These are phyloP conservation scores for Calonectria henricotiae DNA, from an alignment of 2,329 filamentous ascomycete species.

Conservation along the genomic window DNA sequence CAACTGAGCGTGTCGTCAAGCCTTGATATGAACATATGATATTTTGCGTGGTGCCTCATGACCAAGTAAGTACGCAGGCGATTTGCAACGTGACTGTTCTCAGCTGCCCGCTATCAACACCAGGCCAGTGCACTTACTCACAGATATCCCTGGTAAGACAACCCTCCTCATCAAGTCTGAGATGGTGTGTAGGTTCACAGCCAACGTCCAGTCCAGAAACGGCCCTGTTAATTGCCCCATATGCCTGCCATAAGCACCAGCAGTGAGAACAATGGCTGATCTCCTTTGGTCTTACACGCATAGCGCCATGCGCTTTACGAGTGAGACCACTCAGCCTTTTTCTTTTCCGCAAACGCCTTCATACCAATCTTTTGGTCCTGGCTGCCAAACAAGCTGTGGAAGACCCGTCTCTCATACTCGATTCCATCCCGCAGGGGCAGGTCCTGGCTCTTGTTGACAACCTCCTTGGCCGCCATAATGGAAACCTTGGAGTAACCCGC, in stretches of 20 bases:
- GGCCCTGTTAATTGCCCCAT: slow-evolving; percentile 20
- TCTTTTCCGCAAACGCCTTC: slow-evolving; percentile 96
- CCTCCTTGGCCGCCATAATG: slow-evolving; percentile 92
- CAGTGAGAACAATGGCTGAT: background rate
- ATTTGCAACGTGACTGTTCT: slow-evolving; percentile 6
- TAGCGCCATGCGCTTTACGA: slow-evolving; percentile 66
- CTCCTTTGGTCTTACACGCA: slow-evolving; percentile 25
- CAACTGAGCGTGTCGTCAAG: slow-evolving; percentile 13
- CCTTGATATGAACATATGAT: background rate
- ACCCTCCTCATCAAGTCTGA: slow-evolving; percentile 5
- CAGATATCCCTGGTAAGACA: slow-evolving; percentile 2
- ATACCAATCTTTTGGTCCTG: slow-evolving; percentile 98
- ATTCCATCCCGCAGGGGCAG: slow-evolving; percentile 89
- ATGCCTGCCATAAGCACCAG: slow-evolving; percentile 33
- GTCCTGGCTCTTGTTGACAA: slow-evolving; percentile 99
- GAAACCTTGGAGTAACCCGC: slow-evolving; percentile 90
- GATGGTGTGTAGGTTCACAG: slow-evolving; percentile 28
- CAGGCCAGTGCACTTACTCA: slow-evolving; percentile 17
- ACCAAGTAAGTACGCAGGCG: slow-evolving; percentile 8
- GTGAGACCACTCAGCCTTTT: slow-evolving; percentile 91
- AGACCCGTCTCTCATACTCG: slow-evolving; percentile 93
- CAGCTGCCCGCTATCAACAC: slow-evolving; percentile 8
- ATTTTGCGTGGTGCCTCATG: slow-evolving; percentile 2
- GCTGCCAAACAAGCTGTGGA: slow-evolving; percentile 94
- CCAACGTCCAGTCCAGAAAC: slow-evolving; percentile 18